These are phyloP conservation scores for Gossypium bickii DNA, from an alignment of 345 rosid genomes.

Conservation along the genomic window DNA sequence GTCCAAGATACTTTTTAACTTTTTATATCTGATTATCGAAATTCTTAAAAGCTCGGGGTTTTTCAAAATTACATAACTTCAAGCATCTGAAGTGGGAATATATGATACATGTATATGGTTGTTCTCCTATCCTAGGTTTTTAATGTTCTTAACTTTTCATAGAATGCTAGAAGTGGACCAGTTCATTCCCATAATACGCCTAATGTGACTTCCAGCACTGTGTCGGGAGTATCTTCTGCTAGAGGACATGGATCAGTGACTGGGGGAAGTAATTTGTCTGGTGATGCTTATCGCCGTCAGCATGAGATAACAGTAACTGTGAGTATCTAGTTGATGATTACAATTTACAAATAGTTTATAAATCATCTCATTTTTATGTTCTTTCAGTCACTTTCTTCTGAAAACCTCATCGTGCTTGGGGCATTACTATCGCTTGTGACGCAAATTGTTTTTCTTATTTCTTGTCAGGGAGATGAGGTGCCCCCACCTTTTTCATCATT, in stretches of 20 bases:
- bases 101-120: background rate
- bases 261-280: slow-evolving; percentile 43
- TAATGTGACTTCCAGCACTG: slow-evolving; percentile 40
- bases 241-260: slow-evolving; percentile 40
- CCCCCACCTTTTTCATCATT: slow-evolving; percentile 76
- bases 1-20: background rate
- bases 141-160: slow-evolving; percentile 1
- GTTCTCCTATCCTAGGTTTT: background rate
- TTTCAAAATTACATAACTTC: background rate
- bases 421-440: background rate
- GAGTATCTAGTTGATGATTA: slow-evolving; percentile 30
- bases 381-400: background rate
- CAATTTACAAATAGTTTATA: background rate
- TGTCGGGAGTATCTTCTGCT: slow-evolving; percentile 34
- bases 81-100: slow-evolving; percentile 5
- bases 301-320: slow-evolving; percentile 88
- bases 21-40: background rate
- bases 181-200: slow-evolving; percentile 25
- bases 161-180: slow-evolving; percentile 17
- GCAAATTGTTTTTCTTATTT: background rate
- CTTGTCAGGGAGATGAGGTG: slow-evolving; percentile 67
- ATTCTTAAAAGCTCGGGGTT: background rate
- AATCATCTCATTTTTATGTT: background rate
- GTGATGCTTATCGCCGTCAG: slow-evolving; percentile 66
- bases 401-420: background rate